Evolutionary conservation across 2,329 filamentous ascomycete species (phyloP).

Genomic region (Beauveria varroae): DNA sequence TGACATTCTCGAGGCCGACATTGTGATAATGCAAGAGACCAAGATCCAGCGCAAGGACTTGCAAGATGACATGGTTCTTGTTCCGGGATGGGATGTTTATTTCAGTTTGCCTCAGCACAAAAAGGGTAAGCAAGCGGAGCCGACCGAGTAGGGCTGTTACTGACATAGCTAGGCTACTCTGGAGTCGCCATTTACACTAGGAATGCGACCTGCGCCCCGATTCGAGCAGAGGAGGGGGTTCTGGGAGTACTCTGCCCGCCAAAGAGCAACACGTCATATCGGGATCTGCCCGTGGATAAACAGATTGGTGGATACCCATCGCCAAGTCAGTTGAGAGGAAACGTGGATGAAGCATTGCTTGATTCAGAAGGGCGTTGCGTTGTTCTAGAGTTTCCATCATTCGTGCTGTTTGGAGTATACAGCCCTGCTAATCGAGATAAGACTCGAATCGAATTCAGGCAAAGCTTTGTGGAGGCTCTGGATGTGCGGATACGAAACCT

Average conservation of each 20-base stretch:
- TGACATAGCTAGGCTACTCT: constrained; percentile 63
- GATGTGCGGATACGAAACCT: constrained; percentile 83
- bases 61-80: constrained; percentile 88
- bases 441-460: constrained; percentile 71
- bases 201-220: constrained; percentile 76
- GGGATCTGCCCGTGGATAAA: constrained; percentile 63
- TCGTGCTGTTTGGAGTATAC: constrained; percentile 89
- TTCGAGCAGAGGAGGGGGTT: constrained; percentile 90
- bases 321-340: constrained; percentile 54
- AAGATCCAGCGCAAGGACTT: constrained; percentile 95
- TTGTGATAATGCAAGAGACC: constrained; percentile 89
- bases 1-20: constrained; percentile 83
- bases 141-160: background rate
- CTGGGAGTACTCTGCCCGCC: constrained; percentile 72
- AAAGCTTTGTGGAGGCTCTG: constrained; percentile 70
- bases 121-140: constrained; percentile 55
- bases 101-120: constrained; percentile 91
- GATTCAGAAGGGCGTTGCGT: constrained; percentile 92
- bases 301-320: constrained; percentile 87
- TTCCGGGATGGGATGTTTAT: constrained; percentile 92
- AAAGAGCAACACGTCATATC: constrained; percentile 61
- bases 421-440: constrained; percentile 86
- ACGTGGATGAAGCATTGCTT: constrained; percentile 61
- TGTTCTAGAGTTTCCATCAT: constrained; percentile 86
- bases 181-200: constrained; percentile 93